Percentiles rank a stretch among this genome's conserved stretches.
These are phyloP conservation scores for Trametes sp. DNA, from an alignment of 1,284 basidiomycete species.

Conservation along the genomic window DNA sequence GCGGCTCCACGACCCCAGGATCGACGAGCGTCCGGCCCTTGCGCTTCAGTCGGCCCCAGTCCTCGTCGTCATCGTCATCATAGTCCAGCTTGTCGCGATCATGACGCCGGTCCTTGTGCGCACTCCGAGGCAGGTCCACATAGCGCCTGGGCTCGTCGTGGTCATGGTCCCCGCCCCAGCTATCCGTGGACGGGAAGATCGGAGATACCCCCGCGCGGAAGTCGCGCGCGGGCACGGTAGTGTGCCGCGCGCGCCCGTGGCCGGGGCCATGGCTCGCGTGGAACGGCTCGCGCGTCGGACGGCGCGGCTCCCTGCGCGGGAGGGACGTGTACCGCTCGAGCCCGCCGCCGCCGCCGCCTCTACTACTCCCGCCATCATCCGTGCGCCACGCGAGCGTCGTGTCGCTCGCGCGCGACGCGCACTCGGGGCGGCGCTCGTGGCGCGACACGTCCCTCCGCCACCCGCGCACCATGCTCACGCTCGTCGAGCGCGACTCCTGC, in stretches of 20 bases:
- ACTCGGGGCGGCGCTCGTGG: slow-evolving; percentile 2
- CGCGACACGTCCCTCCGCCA: slow-evolving; percentile 28
- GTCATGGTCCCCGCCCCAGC: not conserved
- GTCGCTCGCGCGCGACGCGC: slow-evolving; percentile 12
- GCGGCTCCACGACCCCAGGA: slow-evolving; percentile 4
- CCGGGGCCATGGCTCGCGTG: slow-evolving; percentile 7
- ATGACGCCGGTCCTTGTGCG: not conserved
- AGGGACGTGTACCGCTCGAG: slow-evolving; percentile 12
- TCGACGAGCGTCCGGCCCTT: slow-evolving; percentile 16
- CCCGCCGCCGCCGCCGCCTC: not conserved
- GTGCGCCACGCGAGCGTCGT: slow-evolving; percentile 23
- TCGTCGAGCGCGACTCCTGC: slow-evolving; percentile 24
- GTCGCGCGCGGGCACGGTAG: slow-evolving; percentile 30
- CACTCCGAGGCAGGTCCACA: not conserved
- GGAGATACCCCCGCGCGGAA: slow-evolving; percentile 31
- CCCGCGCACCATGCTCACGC: slow-evolving; percentile 27
- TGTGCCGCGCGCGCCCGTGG: slow-evolving; percentile 7
- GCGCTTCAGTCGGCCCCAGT: slow-evolving; percentile 20
- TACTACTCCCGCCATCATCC: slow-evolving; percentile 6
- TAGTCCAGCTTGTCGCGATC: not conserved
- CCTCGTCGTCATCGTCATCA: slow-evolving; percentile 1
- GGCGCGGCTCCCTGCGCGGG: slow-evolving; percentile 26
- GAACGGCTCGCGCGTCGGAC: slow-evolving; percentile 33
- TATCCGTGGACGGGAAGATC: slow-evolving; percentile 18
- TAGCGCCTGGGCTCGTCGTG: too few species aligned